Base-by-base conservation (phyloP, 305 asterid genomes). In the Fraxinus ornus region DNA sequence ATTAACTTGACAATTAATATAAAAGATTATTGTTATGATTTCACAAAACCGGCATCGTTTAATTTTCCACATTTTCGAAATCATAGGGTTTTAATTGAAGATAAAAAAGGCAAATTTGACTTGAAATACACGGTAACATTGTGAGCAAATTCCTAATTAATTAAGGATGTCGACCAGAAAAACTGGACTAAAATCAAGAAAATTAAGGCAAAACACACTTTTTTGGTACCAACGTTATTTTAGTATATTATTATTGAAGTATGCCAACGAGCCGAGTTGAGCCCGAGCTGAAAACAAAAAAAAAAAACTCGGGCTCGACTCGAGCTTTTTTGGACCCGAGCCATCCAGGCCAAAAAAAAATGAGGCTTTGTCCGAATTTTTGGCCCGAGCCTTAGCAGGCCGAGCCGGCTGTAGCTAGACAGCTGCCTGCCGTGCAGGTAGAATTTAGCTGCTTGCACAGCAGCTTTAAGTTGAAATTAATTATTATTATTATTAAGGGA, bases 151-250 rank as follows among this genome's bases (percentile, higher is more conserved):
- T 60, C 30, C 28, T 60, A 21, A 19, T 57, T 57, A 2, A 57
- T 22, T 60, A 8, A 60, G 70, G 13, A 60, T 21, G 2, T 19
- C 26, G 30, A n/a, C 13, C 30, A 60, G 30, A 55, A 60, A 60
- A 60, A n/a, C 70, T 60, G 70, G 22, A 8, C 22, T n/a, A 35
- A 39, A 75, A 24, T 13, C 13, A 5, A 30, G 0, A 30, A 30
- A 30, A 30, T 30, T 30, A 30, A 30, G 32, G 5, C 82, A 83
- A 73, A 85, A 84, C 3, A 4, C 75, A 71, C 3, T 85, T 87
- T 87, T 84, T 78, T 55, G 28, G 41, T 68, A 47, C 28, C 17
- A 80, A 26, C 52, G 12, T 49, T 36, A 22, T 47, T 44, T 73
- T 73, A 28, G 44, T 37, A 76, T 30, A 30, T 30, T 30, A 32